A percentile compares a stretch with the other conserved stretches of the same genome.
These are phyloP conservation scores for Fraxinus nigra DNA, from an alignment of 305 asterid genomes.

Conservation along the genomic window DNA sequence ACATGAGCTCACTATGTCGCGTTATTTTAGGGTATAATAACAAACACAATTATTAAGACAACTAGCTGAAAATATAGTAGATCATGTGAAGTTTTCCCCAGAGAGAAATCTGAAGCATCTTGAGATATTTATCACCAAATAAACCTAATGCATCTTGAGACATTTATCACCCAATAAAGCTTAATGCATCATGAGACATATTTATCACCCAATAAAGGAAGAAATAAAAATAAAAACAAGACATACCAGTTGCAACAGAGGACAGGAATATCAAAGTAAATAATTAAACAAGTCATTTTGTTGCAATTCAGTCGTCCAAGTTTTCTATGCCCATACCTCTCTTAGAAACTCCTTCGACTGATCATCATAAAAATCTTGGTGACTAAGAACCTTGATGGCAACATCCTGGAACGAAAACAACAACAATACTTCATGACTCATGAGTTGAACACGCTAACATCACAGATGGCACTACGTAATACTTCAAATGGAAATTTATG, in stretches of 20 bases:
- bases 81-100: not conserved
- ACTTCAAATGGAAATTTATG: not conserved
- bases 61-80: not conserved
- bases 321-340: conserved; percentile 54
- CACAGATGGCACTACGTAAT: conserved; percentile 1
- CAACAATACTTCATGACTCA: conserved; percentile 7
- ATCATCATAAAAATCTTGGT: conserved; percentile 86
- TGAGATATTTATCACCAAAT: not conserved
- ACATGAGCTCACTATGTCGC: not conserved
- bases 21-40: not conserved
- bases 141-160: not conserved
- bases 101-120: not conserved
- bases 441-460: not conserved
- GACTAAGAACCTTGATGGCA: conserved; percentile 76
- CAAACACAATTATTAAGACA: not conserved
- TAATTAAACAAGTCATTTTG: not conserved
- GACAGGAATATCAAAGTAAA: not conserved
- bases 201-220: not conserved
- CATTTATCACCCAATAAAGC: not conserved
- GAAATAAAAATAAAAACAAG: not conserved
- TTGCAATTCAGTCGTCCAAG: not conserved
- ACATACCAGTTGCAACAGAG: not conserved
- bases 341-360: conserved; percentile 82
- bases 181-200: not conserved
- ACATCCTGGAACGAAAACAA: conserved; percentile 65